Base-by-base conservation (phyloP, 495 filamentous ascomycete species). In the Hypoxylon intermedium region DNA sequence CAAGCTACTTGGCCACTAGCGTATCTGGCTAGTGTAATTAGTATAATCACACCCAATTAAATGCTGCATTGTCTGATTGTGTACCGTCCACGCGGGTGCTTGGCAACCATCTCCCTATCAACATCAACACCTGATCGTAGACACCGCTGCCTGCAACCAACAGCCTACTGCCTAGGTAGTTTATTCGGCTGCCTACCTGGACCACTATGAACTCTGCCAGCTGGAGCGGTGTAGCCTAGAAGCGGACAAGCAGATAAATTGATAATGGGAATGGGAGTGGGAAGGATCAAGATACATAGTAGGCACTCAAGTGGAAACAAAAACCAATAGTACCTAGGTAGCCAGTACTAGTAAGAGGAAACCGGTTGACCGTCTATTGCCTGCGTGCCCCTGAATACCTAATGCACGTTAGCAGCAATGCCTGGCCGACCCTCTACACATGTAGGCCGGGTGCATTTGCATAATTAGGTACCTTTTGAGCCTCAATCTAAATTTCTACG, bases 21-120 rank as follows among this genome's bases (percentile, higher is more conserved):
- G n/a, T n/a, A n/a, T n/a, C n/a, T n/a, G 4, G 13, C 18, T 58
- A 58, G 52, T 54, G 34, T 58, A 49, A 58, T 64, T 58, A 44
- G 2, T 42, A 5, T 50, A 60, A 52, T 59, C 38, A 45, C 18
- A 26, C 7, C 24, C 24, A 26, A 38, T 38, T 38, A 38, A 13
- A 38, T 38, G 3, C 16, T 38, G 6, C 36, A 38, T 19, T 15
- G 6, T 37, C 12, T 31, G 26, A 44, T 45, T 21, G 20, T 46
- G 30, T 63, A 64, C 60, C 54, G 11, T 44, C 26, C 15, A 38
- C 19, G 28, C n/a, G 28, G 37, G 36, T 36, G 28, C 53, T 64
- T 64, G 60, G 60, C 60, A 54, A 64, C 54, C 59, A 15, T 34
- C 23, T 30, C 15, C 36, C 18, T 20, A 28, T 34, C 41, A 23